Evolutionary conservation across 2,329 filamentous ascomycete genomes (phyloP).

Genomic region (Neocucurbitaria cava): DNA sequence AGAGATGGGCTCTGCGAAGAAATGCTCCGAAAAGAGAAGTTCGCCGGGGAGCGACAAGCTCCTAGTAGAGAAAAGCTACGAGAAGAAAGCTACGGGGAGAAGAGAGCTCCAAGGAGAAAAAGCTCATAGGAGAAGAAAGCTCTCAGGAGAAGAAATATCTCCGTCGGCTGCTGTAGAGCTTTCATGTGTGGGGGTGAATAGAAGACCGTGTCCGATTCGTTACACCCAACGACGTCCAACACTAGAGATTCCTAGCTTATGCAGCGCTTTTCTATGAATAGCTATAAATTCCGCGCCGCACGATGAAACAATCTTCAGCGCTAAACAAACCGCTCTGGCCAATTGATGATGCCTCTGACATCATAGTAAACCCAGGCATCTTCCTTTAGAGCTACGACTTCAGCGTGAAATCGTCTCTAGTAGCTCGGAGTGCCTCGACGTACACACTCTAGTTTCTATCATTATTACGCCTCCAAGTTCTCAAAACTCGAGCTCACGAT

Average conservation of each 20-base stretch:
- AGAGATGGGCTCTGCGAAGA: conserved; percentile 1
- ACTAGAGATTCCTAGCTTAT: neutral
- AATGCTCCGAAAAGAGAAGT: neutral
- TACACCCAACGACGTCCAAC: neutral
- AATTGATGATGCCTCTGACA: neutral
- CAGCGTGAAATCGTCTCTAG: neutral
- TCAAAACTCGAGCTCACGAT: neutral
- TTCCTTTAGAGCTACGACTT: neutral
- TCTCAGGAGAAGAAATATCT: neutral
- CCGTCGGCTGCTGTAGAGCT: neutral
- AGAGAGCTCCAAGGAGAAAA: neutral
- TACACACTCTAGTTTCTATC: neutral
- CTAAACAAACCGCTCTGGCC: neutral
- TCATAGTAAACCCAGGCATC: neutral
- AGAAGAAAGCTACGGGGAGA: too few species aligned
- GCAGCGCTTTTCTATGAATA: neutral
- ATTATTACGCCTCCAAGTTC: neutral
- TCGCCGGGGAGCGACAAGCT: neutral
- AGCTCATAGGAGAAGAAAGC: neutral
- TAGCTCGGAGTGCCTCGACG: neutral
- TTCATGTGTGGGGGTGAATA: neutral
- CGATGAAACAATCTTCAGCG: neutral
- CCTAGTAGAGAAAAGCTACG: neutral
- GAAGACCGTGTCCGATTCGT: neutral
- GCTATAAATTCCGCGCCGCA: neutral